A percentile compares a stretch with the other conserved stretches of the same genome.
Evolutionary conservation across 2,329 filamentous ascomycete genomes (phyloP).

Genomic region (Podosphaera fusca): DNA sequence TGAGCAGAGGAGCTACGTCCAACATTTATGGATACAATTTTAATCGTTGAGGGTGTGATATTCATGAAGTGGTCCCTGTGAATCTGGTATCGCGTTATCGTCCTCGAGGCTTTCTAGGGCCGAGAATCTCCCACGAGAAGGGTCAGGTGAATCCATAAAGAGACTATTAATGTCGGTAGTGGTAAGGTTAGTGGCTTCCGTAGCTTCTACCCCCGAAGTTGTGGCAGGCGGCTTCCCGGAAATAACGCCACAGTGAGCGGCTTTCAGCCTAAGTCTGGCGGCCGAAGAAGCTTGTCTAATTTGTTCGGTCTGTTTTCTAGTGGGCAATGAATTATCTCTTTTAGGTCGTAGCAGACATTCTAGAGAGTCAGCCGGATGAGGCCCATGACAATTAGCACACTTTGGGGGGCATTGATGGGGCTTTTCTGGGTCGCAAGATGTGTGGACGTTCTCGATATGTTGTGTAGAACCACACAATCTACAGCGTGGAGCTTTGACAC

Average conservation of each 20-base stretch:
- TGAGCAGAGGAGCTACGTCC: not conserved
- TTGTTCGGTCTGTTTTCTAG: not conserved
- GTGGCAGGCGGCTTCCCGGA: not conserved
- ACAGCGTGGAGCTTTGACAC: not conserved
- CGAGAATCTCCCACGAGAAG: not conserved
- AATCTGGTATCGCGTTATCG: not conserved
- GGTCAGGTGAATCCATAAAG: not conserved
- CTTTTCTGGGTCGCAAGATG: not conserved
- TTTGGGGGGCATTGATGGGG: not conserved
- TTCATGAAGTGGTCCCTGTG: not conserved
- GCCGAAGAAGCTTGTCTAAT: not conserved
- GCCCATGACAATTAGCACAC: not conserved
- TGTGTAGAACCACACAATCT: not conserved
- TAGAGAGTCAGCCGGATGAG: not conserved
- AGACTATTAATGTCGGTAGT: not conserved
- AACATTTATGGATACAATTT: not conserved
- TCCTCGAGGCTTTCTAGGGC: not conserved
- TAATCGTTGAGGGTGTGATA: not conserved
- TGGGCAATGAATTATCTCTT: not conserved
- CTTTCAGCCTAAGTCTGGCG: not conserved
- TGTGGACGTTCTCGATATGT: not conserved
- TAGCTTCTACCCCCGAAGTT: not conserved
- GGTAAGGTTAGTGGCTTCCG: not conserved
- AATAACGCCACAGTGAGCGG: not conserved
- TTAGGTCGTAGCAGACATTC: not conserved